phyloP scores from a whole-genome alignment of 495 filamentous ascomycete species.

The Terfezia claveryi region DNA sequence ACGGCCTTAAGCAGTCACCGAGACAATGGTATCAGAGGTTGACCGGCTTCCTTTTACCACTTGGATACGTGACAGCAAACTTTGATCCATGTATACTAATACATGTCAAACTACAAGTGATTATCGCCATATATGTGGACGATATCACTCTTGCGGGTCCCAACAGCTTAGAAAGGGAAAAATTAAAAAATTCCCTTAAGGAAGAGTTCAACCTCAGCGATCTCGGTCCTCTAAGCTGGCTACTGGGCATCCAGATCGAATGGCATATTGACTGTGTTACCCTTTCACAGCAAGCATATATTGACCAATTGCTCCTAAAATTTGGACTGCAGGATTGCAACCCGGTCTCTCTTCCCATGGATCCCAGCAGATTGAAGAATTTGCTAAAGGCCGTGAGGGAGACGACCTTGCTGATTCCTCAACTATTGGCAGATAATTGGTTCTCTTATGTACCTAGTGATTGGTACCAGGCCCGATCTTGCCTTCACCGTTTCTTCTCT shows the following conservation, averaged over 20 bases:
- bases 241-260: neutral
- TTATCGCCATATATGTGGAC: slow-evolving; percentile 1
- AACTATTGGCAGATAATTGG: too few species aligned
- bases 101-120: neutral
- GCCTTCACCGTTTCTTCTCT: slow-evolving; percentile 1
- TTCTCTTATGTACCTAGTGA: neutral
- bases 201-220: too few species aligned
- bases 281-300: neutral
- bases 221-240: neutral
- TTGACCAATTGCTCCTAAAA: neutral
- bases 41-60: neutral
- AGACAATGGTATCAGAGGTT: slow-evolving; percentile 6
- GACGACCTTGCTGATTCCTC: too few species aligned
- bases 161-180: neutral
- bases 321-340: neutral
- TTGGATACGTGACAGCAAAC: neutral
- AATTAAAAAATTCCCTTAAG: neutral
- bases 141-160: neutral
- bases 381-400: too few species aligned
- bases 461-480: slow-evolving; percentile 8
- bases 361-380: too few species aligned
- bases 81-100: slow-evolving; percentile 3
- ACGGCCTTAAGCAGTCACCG: too few species aligned
- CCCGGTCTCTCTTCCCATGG: too few species aligned
- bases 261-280: neutral